Evolutionary conservation across 805 yeast genomes (phyloP).

Genomic region (Candida coquimbonensis): DNA sequence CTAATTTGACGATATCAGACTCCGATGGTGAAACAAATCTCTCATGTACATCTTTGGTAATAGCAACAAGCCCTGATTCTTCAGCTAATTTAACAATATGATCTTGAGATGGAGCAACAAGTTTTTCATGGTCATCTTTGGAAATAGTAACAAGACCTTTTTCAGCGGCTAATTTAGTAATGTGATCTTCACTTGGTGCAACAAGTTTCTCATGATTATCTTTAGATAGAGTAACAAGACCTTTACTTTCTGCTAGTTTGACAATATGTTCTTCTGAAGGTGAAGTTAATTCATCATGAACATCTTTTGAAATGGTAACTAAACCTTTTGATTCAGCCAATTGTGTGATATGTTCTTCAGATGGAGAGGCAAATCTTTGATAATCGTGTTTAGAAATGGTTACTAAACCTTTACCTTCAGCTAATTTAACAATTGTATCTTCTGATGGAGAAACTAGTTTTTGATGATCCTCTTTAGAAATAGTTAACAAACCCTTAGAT

Average conservation of each 20-base stretch:
- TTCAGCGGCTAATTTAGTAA: constrained; percentile 3
- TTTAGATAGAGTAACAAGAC: constrained; percentile 7
- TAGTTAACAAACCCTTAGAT: constrained; percentile 2
- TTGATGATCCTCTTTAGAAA: constrained; percentile 20
- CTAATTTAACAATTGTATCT: neutral
- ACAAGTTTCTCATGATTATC: constrained; percentile 9
- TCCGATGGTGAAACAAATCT: constrained; percentile 2
- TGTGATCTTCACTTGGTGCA: constrained; percentile 7
- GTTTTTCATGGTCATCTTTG: neutral
- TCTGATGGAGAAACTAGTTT: neutral
- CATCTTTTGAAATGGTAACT: too few relatives aligned
- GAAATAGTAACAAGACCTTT: neutral
- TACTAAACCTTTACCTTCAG: constrained; percentile 7
- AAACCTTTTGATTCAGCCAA: too few relatives aligned
- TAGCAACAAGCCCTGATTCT: constrained; percentile 10
- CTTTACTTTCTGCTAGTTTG: too few relatives aligned
- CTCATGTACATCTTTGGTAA: constrained; percentile 1
- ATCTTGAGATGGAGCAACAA: neutral
- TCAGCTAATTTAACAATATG: constrained; percentile 10
- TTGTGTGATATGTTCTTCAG: constrained; percentile 14
- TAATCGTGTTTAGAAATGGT: constrained; percentile 1
- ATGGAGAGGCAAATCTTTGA: neutral
- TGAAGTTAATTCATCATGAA: too few relatives aligned
- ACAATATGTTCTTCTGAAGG: too few relatives aligned
- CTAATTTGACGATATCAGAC: constrained; percentile 2